Evolutionary conservation across 176 grass and related monocot species (phyloP).

Genomic region (Avena insularis): DNA sequence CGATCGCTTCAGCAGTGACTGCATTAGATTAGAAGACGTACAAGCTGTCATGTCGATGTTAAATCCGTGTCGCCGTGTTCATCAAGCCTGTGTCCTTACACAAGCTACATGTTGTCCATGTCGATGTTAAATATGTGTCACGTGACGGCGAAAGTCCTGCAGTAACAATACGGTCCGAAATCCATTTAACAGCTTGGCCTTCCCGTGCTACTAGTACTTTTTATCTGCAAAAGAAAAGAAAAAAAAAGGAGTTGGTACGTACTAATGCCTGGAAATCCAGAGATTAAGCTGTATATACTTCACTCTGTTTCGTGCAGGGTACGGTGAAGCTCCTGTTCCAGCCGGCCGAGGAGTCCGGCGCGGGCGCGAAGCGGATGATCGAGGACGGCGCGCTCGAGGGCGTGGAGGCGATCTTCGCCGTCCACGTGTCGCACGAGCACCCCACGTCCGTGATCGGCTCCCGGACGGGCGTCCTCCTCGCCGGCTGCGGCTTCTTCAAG

Average conservation of each 20-base stretch:
- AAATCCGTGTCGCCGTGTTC: conserved; percentile 8
- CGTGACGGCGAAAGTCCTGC: too few relatives aligned
- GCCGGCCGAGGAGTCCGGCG: conserved; percentile 92
- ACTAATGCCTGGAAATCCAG: background rate
- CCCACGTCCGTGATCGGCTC: conserved; percentile 80
- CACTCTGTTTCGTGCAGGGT: conserved; percentile 52
- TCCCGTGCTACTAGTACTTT: background rate
- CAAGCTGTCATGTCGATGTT: background rate
- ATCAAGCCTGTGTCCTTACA: background rate
- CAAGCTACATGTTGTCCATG: background rate
- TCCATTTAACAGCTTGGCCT: background rate
- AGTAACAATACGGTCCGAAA: background rate
- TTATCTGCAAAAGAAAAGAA: background rate
- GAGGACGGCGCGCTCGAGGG: conserved; percentile 84
- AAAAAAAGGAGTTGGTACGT: background rate
- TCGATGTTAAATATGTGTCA: too few relatives aligned
- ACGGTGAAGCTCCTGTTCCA: conserved; percentile 95
- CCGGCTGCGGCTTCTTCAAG: conserved; percentile 95
- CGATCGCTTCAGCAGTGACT: too few relatives aligned
- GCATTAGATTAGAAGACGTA: too few relatives aligned
- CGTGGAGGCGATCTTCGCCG: conserved; percentile 95
- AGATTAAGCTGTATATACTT: too few relatives aligned
- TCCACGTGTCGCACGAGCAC: conserved; percentile 80
- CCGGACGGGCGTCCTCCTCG: conserved; percentile 72
- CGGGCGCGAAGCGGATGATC: conserved; percentile 96